Evolutionary conservation across 2,329 filamentous ascomycete species (phyloP).

Genomic region (Scedosporium minutisporum): DNA sequence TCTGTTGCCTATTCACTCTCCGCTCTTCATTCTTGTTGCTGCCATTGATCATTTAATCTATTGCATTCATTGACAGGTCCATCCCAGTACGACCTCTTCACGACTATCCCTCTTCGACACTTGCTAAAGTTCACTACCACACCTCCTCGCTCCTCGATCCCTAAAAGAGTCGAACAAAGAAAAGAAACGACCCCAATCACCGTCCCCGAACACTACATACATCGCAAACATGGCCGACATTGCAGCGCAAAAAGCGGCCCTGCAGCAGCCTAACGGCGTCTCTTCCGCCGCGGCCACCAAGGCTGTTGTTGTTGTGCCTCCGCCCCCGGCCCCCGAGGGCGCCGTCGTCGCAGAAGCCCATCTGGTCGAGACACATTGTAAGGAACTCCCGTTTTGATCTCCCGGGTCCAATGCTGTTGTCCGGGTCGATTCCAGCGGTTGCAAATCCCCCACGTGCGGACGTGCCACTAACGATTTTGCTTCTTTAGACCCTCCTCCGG

Average conservation of each 20-base stretch:
- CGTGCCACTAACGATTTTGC: not conserved
- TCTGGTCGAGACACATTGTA: conserved; percentile 64
- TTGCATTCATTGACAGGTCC: too few species aligned
- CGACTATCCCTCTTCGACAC: too few species aligned
- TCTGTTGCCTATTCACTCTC: not conserved
- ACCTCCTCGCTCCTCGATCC: too few species aligned
- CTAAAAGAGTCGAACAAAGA: too few species aligned
- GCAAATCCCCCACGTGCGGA: not conserved
- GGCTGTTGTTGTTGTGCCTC: not conserved
- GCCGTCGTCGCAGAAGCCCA: conserved; percentile 67
- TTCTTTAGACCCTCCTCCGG: conserved; percentile 47
- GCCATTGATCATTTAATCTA: not conserved
- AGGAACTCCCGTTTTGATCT: conserved; percentile 18
- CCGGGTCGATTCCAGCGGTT: not conserved
- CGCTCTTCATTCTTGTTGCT: not conserved
- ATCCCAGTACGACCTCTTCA: too few species aligned
- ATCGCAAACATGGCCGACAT: conserved; percentile 2
- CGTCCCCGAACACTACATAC: not conserved
- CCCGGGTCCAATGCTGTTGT: not conserved
- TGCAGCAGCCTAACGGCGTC: not conserved
- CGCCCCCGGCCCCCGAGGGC: conserved; percentile 7
- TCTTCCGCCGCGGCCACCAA: not conserved
- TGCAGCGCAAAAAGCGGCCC: not conserved
- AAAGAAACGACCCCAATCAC: not conserved
- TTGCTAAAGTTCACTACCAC: too few species aligned